These are phyloP conservation scores for Debaryomyces sp. DNA, from an alignment of 1,139 yeast genomes.

Conservation along the genomic window DNA sequence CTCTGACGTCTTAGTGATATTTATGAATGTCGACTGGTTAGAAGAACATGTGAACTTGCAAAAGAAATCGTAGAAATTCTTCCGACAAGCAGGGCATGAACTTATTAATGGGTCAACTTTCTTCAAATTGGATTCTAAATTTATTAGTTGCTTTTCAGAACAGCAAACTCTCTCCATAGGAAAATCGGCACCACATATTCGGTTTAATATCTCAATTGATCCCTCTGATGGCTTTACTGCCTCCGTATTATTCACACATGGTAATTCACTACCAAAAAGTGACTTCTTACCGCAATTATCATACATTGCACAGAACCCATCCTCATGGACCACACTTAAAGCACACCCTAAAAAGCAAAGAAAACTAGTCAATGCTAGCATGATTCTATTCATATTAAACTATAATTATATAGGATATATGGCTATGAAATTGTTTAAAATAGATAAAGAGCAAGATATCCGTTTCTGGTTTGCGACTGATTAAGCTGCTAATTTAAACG, in stretches of 20 bases:
- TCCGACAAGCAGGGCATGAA: slow-evolving; percentile 92
- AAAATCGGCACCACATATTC: slow-evolving; percentile 75
- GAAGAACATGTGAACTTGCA: slow-evolving; percentile 93
- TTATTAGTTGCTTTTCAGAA: slow-evolving; percentile 36
- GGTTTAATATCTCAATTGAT: slow-evolving; percentile 50
- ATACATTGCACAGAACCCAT: slow-evolving; percentile 60
- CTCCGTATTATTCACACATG: slow-evolving; percentile 63
- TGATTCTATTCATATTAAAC: background rate
- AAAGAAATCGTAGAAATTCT: slow-evolving; percentile 81
- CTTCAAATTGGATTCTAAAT: slow-evolving; percentile 55
- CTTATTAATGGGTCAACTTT: slow-evolving; percentile 80
- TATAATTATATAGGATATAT: background rate
- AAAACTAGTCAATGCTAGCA: background rate
- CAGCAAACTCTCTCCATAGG: slow-evolving; percentile 41
- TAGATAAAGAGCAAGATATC: background rate
- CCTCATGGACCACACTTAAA: slow-evolving; percentile 19
- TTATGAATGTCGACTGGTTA: slow-evolving; percentile 72
- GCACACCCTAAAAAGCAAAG: background rate
- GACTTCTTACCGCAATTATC: slow-evolving; percentile 78
- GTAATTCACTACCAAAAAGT: slow-evolving; percentile 75
- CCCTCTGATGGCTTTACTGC: slow-evolving; percentile 51
- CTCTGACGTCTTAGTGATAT: slow-evolving; percentile 57
- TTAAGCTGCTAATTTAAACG: slow-evolving; percentile 2
- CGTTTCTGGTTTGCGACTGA: slow-evolving; percentile 1
- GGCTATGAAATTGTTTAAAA: background rate